Evolutionary conservation across 106 monocot genomes (phyloP).

Genomic region (Allium cepa): DNA sequence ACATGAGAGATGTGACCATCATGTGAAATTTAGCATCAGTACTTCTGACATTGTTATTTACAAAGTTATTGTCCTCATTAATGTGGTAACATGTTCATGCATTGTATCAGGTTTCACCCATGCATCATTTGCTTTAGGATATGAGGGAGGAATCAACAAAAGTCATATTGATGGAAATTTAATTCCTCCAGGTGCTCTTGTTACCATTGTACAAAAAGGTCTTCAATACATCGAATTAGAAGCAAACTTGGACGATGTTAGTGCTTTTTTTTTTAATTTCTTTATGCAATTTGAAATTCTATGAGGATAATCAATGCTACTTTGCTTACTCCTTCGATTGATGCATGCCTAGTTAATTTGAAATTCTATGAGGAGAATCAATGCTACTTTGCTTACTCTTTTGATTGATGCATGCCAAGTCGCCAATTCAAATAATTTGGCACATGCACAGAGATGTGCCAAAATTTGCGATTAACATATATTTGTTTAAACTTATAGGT

Average conservation of each 20-base stretch:
- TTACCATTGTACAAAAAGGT: conserved; percentile 94
- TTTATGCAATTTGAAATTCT: too few species aligned
- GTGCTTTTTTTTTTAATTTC: conserved; percentile 2
- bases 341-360: too few species aligned
- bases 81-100: not conserved
- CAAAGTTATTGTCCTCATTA: not conserved
- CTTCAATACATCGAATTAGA: conserved; percentile 94
- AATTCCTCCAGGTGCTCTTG: conserved; percentile 87
- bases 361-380: too few species aligned
- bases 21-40: too few species aligned
- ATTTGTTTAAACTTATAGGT: conserved; percentile 34
- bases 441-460: too few species aligned
- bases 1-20: too few species aligned
- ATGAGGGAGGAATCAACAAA: conserved; percentile 89
- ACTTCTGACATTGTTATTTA: not conserved
- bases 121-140: conserved; percentile 91
- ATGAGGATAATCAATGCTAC: too few species aligned
- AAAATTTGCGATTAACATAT: conserved; percentile 4
- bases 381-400: too few species aligned
- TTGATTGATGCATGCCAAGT: too few species aligned
- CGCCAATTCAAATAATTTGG: too few species aligned
- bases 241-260: conserved; percentile 68
- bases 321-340: too few species aligned
- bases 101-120: conserved; percentile 78
- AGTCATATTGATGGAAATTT: conserved; percentile 68